Base-by-base conservation (phyloP, 2,329 filamentous ascomycete species). In the Huntiella decipiens region DNA sequence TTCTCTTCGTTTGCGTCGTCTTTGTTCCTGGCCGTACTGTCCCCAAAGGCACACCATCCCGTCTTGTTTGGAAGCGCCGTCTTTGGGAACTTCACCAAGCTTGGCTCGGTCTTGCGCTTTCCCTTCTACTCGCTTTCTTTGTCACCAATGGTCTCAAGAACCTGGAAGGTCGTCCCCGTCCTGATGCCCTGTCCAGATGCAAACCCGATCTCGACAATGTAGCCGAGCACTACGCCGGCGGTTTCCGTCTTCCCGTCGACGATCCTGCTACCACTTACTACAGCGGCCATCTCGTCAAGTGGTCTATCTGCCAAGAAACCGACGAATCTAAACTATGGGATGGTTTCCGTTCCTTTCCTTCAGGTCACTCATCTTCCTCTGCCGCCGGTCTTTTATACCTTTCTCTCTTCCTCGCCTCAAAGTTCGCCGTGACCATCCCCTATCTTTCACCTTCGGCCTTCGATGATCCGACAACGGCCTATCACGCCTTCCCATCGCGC, bases 31-130 rank as follows among this genome's bases (percentile, higher is more conserved):
- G 82, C 3, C 70, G 73, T 4, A 78, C 77, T 1, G 76, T 79
- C 1, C 70, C 73, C 12, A 66, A 66, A 37, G 68, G 70, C 15
- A 77, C 79, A 0, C 75, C 82, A 1, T 70, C 69, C 52, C 60
- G 69, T 3, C 62, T 83, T 45, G 67, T 87, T 38, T 86, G 83
- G 77, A 74, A 73, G 57, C 73, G 83, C 52, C 94, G 91, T 63
- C 60, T 94, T 1, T 95, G 88, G 86, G 87, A 95, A 60, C 77
- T 83, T 59, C 85, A 95, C 57, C 77, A 76, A 2, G 86, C 83
- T 49, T 84, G 80, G 75, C 74, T 94, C 55, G 87, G 87, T 0
- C 68, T 94, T 2, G 82, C 69, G 1, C 66, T 94, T 13, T 75
- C 82, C 2, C 65, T 85, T 7, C 75, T 78, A 2, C 67, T 74